These are phyloP conservation scores for Sclerotinia spermophila DNA, from an alignment of 2,329 filamentous ascomycete species.

Conservation along the genomic window DNA sequence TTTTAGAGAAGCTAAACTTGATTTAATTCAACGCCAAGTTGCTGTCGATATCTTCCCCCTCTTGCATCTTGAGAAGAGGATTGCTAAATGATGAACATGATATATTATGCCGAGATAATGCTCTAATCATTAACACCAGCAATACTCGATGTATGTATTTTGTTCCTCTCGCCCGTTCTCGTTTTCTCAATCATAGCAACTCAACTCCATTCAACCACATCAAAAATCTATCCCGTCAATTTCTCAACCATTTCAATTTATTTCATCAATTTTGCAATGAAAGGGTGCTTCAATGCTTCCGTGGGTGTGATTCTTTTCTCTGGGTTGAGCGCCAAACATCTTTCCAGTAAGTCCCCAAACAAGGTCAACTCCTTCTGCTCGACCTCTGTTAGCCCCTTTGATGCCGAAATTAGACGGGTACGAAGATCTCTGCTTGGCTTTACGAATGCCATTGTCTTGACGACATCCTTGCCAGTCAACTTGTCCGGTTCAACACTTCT, in stretches of 20 bases:
- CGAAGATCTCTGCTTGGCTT: constrained; percentile 81
- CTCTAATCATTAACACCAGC: neutral
- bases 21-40: neutral
- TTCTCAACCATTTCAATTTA: neutral
- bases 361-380: constrained; percentile 75
- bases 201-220: neutral
- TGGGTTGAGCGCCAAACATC: constrained; percentile 83
- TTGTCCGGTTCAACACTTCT: constrained; percentile 82
- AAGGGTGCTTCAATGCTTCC: constrained; percentile 85
- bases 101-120: neutral
- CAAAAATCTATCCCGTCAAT: neutral
- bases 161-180: neutral
- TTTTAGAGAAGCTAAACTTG: neutral
- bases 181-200: neutral
- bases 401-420: constrained; percentile 70
- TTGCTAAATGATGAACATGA: neutral
- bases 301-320: constrained; percentile 85
- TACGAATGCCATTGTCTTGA: constrained; percentile 63
- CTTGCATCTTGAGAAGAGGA: neutral
- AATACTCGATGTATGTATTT: neutral
- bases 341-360: constrained; percentile 84
- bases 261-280: constrained; percentile 51
- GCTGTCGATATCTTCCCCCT: no score
- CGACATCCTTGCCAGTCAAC: constrained; percentile 74
- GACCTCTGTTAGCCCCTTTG: constrained; percentile 67